phyloP scores from a whole-genome alignment of 2,329 filamentous ascomycete species.

The Periconia sp. region DNA sequence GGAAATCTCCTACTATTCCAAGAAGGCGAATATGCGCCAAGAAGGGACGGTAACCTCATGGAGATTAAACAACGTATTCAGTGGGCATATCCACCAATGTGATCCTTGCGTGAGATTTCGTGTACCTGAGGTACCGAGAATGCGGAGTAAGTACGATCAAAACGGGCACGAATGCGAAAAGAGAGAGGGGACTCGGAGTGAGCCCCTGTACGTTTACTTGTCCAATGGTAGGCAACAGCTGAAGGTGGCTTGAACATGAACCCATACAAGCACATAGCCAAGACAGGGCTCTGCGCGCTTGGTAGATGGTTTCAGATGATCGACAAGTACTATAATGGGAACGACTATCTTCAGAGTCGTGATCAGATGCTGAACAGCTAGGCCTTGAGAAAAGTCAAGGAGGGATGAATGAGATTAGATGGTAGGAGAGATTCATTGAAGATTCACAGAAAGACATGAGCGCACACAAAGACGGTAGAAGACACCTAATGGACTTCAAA shows the following conservation, averaged over 20 bases:
- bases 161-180: slow-evolving; percentile 15
- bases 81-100: slow-evolving; percentile 5
- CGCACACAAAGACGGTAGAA: neutral
- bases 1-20: slow-evolving; percentile 7
- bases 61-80: slow-evolving; percentile 15
- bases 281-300: slow-evolving; percentile 8
- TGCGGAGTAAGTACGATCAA: slow-evolving; percentile 8
- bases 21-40: slow-evolving; percentile 12
- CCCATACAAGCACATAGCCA: slow-evolving; percentile 9
- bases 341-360: neutral
- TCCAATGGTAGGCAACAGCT: slow-evolving; percentile 4
- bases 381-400: no score
- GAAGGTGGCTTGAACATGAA: slow-evolving; percentile 4
- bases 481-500: neutral
- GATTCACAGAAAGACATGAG: no score
- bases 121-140: slow-evolving; percentile 1
- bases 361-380: no score
- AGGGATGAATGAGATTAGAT: no score
- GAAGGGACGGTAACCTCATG: slow-evolving; percentile 6
- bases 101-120: neutral
- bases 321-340: slow-evolving; percentile 5
- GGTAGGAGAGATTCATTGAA: no score
- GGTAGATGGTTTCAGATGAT: slow-evolving; percentile 3
- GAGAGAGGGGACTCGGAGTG: slow-evolving; percentile 9
- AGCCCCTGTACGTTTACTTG: neutral